A percentile compares a stretch with the other conserved stretches of the same genome.
Conservation (phyloP, 331 rosid species). For the Acacia pycnantha region DNA sequence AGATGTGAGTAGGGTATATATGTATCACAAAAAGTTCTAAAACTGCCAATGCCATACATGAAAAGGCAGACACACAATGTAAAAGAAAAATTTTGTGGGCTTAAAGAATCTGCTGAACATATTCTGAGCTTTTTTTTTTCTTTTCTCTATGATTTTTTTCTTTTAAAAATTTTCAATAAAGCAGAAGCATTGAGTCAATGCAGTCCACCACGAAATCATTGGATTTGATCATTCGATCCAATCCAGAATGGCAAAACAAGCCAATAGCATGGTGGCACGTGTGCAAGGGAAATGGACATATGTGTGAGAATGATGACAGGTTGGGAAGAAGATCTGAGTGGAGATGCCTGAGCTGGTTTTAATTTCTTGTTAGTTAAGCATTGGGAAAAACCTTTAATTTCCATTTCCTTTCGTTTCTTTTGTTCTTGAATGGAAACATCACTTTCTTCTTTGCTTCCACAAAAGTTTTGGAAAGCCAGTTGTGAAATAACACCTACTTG, state of each 20-base stretch:
- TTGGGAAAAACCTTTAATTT: conserved; percentile 6
- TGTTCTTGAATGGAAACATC: conserved; percentile 22
- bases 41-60: conserved; percentile 37
- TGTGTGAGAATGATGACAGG: conserved; percentile 7
- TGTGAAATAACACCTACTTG: conserved; percentile 32
- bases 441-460: conserved; percentile 36
- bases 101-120: conserved; percentile 35
- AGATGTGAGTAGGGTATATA: background rate
- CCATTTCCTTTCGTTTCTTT: background rate
- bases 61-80: conserved; percentile 32
- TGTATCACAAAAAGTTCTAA: conserved; percentile 13
- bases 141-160: background rate
- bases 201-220: conserved; percentile 54
- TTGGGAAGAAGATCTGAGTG: background rate
- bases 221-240: conserved; percentile 59
- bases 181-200: conserved; percentile 15
- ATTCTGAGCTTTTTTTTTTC: background rate
- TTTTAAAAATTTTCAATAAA: background rate
- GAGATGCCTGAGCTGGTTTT: conserved; percentile 13
- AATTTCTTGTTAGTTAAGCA: conserved; percentile 44
- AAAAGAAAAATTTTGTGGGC: conserved; percentile 40
- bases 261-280: conserved; percentile 34
- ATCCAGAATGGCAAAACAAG: conserved; percentile 34
- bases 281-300: conserved; percentile 19
- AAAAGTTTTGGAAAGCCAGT: conserved; percentile 34